Conservation (phyloP, 176 grass and related monocot species). For the Triticum timopheevii region DNA sequence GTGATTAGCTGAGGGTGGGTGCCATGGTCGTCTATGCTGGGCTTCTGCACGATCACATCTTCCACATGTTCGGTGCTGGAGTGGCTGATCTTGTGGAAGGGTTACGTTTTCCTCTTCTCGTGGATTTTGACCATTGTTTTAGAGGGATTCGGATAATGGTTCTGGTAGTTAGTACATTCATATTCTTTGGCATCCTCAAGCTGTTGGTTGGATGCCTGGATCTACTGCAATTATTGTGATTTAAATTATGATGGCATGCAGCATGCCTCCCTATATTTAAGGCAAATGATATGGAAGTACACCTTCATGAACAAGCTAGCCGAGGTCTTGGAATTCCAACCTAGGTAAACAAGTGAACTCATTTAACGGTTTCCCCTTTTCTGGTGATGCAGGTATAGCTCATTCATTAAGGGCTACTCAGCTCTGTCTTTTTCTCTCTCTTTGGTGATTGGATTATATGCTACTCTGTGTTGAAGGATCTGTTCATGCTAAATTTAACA, state of each 20-base stretch:
- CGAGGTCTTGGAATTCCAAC: too few relatives aligned
- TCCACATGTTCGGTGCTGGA: not conserved
- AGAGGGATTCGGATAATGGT: not conserved
- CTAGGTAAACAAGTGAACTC: too few relatives aligned
- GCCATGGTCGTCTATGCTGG: slow-evolving; percentile 61
- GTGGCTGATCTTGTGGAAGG: slow-evolving; percentile 93
- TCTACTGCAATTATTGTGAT: not conserved
- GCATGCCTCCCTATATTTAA: not conserved
- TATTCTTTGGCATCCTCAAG: not conserved
- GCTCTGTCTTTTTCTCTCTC: too few relatives aligned
- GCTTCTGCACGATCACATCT: slow-evolving; percentile 79
- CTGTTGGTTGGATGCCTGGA: not conserved
- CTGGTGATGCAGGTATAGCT: too few relatives aligned
- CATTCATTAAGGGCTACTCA: too few relatives aligned
- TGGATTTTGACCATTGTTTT: slow-evolving; percentile 5
- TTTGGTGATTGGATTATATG: too few relatives aligned
- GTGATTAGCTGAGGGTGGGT: slow-evolving; percentile 59
- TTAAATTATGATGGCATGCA: not conserved
- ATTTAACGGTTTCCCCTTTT: too few relatives aligned
- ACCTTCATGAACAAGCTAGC: too few relatives aligned
- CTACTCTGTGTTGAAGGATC: too few relatives aligned
- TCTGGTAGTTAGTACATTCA: not conserved
- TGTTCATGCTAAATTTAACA: too few relatives aligned
- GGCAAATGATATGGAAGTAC: slow-evolving; percentile 20
- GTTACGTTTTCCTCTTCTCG: slow-evolving; percentile 46